Base-by-base conservation (phyloP, 176 grass and related monocot species). In the Areca catechu region DNA sequence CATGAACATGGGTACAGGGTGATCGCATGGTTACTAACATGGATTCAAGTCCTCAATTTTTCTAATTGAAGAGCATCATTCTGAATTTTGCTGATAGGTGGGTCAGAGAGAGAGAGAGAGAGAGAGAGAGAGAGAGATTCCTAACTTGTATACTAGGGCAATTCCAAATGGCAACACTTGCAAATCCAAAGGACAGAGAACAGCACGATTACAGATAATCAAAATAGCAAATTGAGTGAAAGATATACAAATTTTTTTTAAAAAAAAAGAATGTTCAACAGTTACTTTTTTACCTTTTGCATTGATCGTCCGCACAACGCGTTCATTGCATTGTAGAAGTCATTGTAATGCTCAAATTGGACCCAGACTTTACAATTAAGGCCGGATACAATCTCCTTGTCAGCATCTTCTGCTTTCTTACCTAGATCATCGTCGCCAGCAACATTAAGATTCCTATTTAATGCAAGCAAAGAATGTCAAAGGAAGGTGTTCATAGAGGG, bases 351-450 rank as follows among this genome's bases (percentile, higher is more conserved):
- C 72, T 97, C 92, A 72, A 91, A 91, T 79, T 86, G 82, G 28
- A 91, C 92, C 80, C 75, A 77, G 29, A 97, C 75, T 71, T 97
- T 91, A 54, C 86, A 97, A 74, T 91, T 97, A 53, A 97, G 86
- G 66, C 75, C 86, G 77, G 86, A 77, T 74, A 97, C 70, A 56
- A 88, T 66, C 49, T 70, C 86, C 23, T 74, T 79, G 21, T 79
- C 81, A 54, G 48, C 22, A 5, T 68, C 67, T 48, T 77, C 80
- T 58, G 24, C 64, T 59, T 75, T 77, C 58, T 48, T 72, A 60
- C 48, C 73, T 66, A 66, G 43, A 59, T 84, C 76, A 62, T 91
- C 83, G 47, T 97, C 92, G 53, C 66, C 56, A 20, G 65, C 61
- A 74, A 91, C 79, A 66, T 88, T 82, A 48, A 88, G 76, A 66